Evolutionary conservation across 768 basidiomycete species (phyloP).

Genomic region (Mycena amicta): DNA sequence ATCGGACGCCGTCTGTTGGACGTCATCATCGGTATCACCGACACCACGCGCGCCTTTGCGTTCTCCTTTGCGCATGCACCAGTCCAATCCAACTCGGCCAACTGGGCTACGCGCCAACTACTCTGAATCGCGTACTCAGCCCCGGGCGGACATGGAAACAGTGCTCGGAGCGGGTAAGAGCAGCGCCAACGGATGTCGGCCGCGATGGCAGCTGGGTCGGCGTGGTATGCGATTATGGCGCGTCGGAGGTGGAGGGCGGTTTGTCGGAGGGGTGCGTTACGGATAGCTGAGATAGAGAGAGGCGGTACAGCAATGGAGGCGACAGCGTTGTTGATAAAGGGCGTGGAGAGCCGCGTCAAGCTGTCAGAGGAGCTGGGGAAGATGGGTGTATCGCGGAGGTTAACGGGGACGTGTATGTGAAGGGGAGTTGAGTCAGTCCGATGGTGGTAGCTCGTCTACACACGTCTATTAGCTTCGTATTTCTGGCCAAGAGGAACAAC

Average conservation of each 20-base stretch:
- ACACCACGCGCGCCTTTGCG: neutral
- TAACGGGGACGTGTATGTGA: constrained; percentile 2
- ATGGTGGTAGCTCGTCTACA: constrained; percentile 1
- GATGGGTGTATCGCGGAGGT: constrained; percentile 5
- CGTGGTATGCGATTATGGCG: neutral
- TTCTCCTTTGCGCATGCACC: neutral
- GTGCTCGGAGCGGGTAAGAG: neutral
- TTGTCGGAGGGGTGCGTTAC: neutral
- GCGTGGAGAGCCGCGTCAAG: neutral
- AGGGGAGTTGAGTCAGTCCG: constrained; percentile 1
- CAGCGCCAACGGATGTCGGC: constrained; percentile 7
- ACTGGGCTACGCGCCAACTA: constrained; percentile 1
- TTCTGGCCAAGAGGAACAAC: too few relatives aligned
- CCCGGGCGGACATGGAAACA: neutral
- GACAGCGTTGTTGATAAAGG: constrained; percentile 11
- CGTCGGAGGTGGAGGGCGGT: constrained; percentile 4
- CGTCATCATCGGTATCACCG: neutral
- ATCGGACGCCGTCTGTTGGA: neutral
- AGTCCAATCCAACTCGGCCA: constrained; percentile 7
- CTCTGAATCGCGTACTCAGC: constrained; percentile 2
- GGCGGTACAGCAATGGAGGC: neutral
- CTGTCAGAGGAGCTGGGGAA: neutral
- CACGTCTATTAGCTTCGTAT: too few relatives aligned
- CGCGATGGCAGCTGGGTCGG: neutral
- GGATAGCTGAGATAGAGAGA: neutral